A percentile compares a stretch with the other conserved stretches of the same genome.
Conservation (phyloP, 768 basidiomycete genomes). For the Suillus brevipes region DNA sequence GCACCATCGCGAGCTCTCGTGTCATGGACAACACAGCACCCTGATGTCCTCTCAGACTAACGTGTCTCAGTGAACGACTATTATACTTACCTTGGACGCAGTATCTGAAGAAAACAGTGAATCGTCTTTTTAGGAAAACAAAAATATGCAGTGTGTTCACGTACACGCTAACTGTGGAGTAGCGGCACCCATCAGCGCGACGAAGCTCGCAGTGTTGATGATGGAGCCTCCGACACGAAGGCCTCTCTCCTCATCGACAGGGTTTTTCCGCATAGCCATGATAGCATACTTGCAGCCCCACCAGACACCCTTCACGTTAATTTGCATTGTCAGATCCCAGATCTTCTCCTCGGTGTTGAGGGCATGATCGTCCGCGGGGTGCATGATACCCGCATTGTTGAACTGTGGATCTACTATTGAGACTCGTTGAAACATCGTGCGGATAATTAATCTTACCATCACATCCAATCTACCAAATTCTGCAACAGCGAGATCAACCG, state of each 20-base stretch:
- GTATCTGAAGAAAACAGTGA: slow-evolving; percentile 59
- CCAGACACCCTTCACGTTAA: slow-evolving; percentile 99
- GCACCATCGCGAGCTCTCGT: slow-evolving; percentile 95
- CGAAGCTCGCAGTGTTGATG: slow-evolving; percentile 98
- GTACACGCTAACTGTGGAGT: slow-evolving; percentile 97
- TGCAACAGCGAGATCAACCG: slow-evolving; percentile 76
- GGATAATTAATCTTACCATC: slow-evolving; percentile 56
- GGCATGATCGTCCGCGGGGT: slow-evolving; percentile 90
- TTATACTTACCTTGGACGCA: slow-evolving; percentile 75
- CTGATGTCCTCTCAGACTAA: slow-evolving; percentile 36
- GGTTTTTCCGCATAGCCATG: slow-evolving; percentile 92
- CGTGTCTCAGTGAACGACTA: background rate
- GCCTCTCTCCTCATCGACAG: slow-evolving; percentile 76
- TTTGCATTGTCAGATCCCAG: slow-evolving; percentile 91
- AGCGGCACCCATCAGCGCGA: slow-evolving; percentile 92
- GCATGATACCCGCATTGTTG: slow-evolving; percentile 99
- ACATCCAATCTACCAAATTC: slow-evolving; percentile 94
- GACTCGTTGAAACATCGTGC: background rate
- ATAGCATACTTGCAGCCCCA: slow-evolving; percentile 99
- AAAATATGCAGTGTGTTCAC: slow-evolving; percentile 29
- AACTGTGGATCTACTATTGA: slow-evolving; percentile 52
- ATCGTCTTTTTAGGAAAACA: slow-evolving; percentile 5
- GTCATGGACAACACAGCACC: slow-evolving; percentile 99
- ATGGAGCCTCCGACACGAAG: slow-evolving; percentile 85
- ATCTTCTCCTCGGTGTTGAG: slow-evolving; percentile 95